A percentile compares a stretch with the other conserved stretches of the same genome.
Conservation (phyloP, 305 asterid species). For the Fraxinus xanthoxyloides region DNA sequence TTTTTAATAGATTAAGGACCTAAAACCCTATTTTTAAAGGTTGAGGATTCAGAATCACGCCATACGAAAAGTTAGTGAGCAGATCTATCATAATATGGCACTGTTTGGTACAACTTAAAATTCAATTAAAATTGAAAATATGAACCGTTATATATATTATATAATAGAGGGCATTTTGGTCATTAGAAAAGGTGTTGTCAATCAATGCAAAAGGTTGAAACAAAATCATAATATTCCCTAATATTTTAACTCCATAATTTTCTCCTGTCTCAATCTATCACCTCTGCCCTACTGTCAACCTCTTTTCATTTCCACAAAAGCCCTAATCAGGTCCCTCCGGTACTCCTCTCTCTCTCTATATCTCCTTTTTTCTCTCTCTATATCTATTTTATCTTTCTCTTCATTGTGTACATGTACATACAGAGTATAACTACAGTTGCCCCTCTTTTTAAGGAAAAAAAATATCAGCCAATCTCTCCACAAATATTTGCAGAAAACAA, state of each 20-base stretch:
- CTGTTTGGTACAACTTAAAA: too few species aligned
- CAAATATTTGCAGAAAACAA: conserved; percentile 36
- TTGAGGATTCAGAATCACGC: neutral
- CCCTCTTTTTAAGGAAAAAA: conserved; percentile 41
- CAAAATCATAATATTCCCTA: conserved; percentile 55
- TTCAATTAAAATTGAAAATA: too few species aligned
- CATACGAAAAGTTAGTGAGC: too few species aligned
- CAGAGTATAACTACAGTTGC: conserved; percentile 34
- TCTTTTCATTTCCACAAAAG: conserved; percentile 55
- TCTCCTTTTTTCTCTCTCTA: neutral
- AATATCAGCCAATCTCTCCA: conserved; percentile 33
- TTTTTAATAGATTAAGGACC: neutral
- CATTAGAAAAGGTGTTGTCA: conserved; percentile 48
- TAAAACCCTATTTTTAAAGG: too few species aligned
- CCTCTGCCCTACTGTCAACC: conserved; percentile 38
- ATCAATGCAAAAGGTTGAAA: conserved; percentile 52
- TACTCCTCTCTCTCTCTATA: neutral
- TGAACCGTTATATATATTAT: too few species aligned
- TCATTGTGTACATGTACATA: neutral
- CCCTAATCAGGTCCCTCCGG: conserved; percentile 48
- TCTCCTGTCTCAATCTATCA: conserved; percentile 43
- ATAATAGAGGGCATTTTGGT: conserved; percentile 34
- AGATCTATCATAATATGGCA: too few species aligned
- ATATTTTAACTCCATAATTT: conserved; percentile 22
- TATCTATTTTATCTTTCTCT: neutral